phyloP scores from a whole-genome alignment of 768 basidiomycete genomes.

The Tulasnella sp. region DNA sequence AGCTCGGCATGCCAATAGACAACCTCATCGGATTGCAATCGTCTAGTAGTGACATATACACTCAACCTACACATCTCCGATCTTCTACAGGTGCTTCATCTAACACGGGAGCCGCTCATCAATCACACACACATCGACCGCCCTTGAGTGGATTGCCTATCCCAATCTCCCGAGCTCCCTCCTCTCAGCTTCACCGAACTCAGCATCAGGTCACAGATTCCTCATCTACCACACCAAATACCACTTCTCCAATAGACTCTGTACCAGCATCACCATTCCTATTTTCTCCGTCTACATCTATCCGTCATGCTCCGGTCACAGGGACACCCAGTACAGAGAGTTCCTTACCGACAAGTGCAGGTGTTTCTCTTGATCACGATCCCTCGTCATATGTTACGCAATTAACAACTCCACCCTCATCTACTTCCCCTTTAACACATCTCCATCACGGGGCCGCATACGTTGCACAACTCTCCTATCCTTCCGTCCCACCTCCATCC shows the following conservation, averaged over 20 bases:
- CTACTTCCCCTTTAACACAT: conserved; percentile 32
- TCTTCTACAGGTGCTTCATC: conserved; percentile 29
- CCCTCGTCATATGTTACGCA: conserved; percentile 47
- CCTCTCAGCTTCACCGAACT: neutral
- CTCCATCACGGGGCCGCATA: conserved; percentile 23
- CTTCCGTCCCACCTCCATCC: conserved; percentile 72
- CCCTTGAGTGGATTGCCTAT: conserved; percentile 48
- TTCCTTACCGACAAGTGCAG: neutral
- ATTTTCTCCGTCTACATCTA: conserved; percentile 46
- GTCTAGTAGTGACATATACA: conserved; percentile 48
- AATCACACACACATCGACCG: conserved; percentile 24
- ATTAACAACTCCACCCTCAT: conserved; percentile 62
- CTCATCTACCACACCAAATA: conserved; percentile 46
- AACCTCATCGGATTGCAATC: conserved; percentile 51
- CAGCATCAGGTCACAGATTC: conserved; percentile 34
- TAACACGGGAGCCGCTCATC: conserved; percentile 34
- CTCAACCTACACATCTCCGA: conserved; percentile 57
- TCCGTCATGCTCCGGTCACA: conserved; percentile 30
- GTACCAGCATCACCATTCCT: conserved; percentile 45
- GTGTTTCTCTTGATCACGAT: conserved; percentile 24
- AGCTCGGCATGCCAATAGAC: conserved; percentile 69
- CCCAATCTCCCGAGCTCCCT: conserved; percentile 48
- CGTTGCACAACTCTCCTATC: conserved; percentile 50
- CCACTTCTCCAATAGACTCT: conserved; percentile 51
- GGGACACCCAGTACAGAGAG: conserved; percentile 10